These are phyloP conservation scores for Erodium maritimum DNA, from an alignment of 345 rosid genomes.

Conservation along the genomic window DNA sequence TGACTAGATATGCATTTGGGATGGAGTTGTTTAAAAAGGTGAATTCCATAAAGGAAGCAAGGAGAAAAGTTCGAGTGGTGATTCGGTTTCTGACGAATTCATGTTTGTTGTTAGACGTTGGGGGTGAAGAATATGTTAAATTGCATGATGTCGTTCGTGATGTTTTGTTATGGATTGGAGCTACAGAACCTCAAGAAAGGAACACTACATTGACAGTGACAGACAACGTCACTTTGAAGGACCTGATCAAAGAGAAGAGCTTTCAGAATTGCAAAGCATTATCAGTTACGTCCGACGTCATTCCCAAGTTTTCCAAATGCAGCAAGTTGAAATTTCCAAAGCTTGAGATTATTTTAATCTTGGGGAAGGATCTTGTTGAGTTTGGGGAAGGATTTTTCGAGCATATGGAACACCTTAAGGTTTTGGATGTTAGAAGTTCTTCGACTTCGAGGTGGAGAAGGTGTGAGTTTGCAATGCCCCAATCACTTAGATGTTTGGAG, in stretches of 20 bases:
- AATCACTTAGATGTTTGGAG: background rate
- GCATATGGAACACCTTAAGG: background rate
- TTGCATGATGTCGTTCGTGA: background rate
- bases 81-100: background rate
- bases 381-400: background rate
- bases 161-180: background rate
- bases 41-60: background rate
- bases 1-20: slow-evolving; percentile 1
- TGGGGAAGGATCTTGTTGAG: background rate
- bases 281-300: background rate
- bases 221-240: background rate
- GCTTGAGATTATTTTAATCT: background rate
- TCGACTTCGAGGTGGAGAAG: too few species aligned
- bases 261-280: background rate
- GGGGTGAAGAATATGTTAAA: background rate
- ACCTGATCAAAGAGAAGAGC: background rate
- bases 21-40: background rate
- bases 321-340: background rate
- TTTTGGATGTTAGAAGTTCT: background rate
- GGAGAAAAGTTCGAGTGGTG: background rate
- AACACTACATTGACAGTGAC: background rate
- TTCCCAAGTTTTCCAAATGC: background rate
- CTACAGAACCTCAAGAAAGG: background rate
- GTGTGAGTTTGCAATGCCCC: background rate
- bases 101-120: background rate